Conservation (phyloP, 768 basidiomycete species). For the Suillus fuscotomentosus region DNA sequence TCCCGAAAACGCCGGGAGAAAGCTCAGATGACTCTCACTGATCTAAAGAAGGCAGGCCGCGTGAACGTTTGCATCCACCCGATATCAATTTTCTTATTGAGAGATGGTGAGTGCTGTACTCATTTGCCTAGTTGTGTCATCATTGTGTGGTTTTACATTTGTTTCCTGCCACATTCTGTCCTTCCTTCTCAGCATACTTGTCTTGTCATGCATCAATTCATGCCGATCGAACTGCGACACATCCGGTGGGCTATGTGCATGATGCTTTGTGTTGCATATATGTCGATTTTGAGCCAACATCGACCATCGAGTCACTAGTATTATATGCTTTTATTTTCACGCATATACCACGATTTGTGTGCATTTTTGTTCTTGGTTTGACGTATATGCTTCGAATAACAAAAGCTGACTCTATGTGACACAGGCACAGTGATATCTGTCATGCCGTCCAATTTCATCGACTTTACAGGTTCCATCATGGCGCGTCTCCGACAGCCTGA, state of each 20-base stretch:
- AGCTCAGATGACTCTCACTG: constrained; percentile 15
- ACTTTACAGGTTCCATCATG: constrained; percentile 55
- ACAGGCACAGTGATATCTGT: constrained; percentile 66
- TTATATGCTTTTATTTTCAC: not conserved
- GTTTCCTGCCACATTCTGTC: not conserved
- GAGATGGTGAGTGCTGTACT: constrained; percentile 46
- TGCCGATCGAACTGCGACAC: not conserved
- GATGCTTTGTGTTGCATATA: not conserved
- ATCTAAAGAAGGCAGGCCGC: constrained; percentile 53
- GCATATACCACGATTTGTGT: not conserved
- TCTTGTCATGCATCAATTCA: not conserved
- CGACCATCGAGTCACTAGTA: not conserved
- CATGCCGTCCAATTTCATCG: constrained; percentile 42
- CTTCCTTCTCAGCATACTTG: not conserved
- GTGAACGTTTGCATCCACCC: constrained; percentile 60
- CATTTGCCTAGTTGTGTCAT: not conserved
- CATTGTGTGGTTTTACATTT: not conserved
- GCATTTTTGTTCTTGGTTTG: not conserved
- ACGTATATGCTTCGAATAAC: not conserved
- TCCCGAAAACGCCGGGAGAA: constrained; percentile 12
- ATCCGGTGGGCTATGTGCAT: not conserved
- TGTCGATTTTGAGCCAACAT: not conserved
- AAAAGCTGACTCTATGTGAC: not conserved
- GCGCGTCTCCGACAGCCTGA: constrained; percentile 57
- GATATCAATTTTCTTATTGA: constrained; percentile 66